Percentiles rank a stretch among this genome's conserved stretches.
Conservation (phyloP, 306 rosid genomes). For the Acacia melanoxylon region DNA sequence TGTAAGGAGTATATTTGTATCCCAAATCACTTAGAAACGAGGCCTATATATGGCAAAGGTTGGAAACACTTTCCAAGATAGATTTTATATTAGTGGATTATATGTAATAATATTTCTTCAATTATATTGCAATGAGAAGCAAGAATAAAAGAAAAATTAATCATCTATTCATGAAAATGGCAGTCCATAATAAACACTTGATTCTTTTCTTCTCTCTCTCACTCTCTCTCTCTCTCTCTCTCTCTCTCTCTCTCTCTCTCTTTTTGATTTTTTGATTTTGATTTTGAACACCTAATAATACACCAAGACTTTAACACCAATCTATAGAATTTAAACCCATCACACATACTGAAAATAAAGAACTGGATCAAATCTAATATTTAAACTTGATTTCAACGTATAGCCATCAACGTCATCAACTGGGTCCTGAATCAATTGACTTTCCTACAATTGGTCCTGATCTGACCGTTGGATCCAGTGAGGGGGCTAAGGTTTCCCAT, state of each 20-base stretch:
- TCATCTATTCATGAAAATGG: background rate
- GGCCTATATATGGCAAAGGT: no score
- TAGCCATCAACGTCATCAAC: background rate
- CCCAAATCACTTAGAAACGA: no score
- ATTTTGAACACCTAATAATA: background rate
- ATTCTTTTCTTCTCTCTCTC: background rate
- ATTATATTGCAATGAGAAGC: background rate
- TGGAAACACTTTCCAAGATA: no score
- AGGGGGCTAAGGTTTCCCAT: constrained; percentile 67
- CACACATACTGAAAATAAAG: background rate
- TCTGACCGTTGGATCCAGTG: constrained; percentile 58
- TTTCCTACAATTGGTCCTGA: constrained; percentile 51
- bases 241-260: no score
- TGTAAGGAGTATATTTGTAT: no score
- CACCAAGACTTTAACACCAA: background rate
- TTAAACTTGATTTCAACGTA: background rate
- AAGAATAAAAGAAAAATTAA: background rate
- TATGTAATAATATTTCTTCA: background rate
- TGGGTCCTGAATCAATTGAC: constrained; percentile 41
- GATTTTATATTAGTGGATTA: no score
- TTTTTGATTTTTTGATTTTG: no score
- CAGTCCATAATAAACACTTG: background rate
- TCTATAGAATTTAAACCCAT: background rate
- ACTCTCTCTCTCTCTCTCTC: no score
- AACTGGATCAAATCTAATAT: background rate